Conservation (phyloP, 1,139 yeast genomes). For the Nadsonia commutata region DNA sequence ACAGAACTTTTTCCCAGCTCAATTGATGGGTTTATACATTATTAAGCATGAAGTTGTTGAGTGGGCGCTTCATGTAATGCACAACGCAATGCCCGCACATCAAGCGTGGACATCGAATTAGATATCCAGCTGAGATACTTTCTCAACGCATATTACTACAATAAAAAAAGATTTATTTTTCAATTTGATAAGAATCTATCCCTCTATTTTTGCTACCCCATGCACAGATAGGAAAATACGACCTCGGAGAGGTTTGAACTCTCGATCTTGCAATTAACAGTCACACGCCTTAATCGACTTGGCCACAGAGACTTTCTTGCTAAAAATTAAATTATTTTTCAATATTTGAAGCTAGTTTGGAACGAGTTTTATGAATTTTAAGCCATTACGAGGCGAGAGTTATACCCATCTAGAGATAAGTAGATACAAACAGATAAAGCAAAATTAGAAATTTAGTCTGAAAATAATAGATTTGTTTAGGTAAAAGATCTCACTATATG, state of each 20-base stretch:
- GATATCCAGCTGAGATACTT: background rate
- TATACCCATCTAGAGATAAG: background rate
- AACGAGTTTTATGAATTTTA: no score
- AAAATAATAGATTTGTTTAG: background rate
- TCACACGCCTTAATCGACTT: constrained; percentile 43
- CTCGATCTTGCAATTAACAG: constrained; percentile 26
- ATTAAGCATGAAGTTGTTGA: no score
- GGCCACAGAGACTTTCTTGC: constrained; percentile 34
- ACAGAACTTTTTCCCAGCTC: no score
- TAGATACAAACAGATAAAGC: background rate
- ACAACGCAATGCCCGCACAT: no score
- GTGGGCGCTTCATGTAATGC: no score
- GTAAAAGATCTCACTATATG: background rate
- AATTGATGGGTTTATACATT: no score
- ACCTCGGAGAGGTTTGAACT: background rate
- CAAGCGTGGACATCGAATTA: no score
- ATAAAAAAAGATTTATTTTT: background rate
- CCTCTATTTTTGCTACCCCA: background rate
- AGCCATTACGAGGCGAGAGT: no score
- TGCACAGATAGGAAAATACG: background rate
- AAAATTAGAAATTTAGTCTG: background rate
- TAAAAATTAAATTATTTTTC: background rate
- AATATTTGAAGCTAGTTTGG: background rate
- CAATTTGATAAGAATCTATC: background rate
- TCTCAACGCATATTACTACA: background rate